phyloP scores from a whole-genome alignment of 2,329 filamentous ascomycete species.

The Apiospora hydei region DNA sequence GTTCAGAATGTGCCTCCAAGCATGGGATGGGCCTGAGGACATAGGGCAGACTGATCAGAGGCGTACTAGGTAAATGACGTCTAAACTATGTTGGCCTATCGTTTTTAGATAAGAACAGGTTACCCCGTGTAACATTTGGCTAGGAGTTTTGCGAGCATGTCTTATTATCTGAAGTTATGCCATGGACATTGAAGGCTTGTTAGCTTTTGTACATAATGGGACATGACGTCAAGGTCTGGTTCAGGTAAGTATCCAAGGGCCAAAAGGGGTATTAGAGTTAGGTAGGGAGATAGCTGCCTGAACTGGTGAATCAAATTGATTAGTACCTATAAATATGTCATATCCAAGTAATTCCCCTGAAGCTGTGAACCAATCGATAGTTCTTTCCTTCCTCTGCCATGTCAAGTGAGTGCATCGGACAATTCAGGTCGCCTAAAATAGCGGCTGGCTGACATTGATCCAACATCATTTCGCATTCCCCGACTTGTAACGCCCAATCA shows the following conservation, averaged over 20 bases:
- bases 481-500: background rate
- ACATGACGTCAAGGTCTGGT: conserved; percentile 1
- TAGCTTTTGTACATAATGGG: background rate
- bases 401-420: background rate
- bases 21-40: background rate
- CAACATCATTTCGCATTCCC: background rate
- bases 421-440: conserved; percentile 4
- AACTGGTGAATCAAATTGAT: background rate
- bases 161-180: background rate
- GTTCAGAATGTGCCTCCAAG: background rate
- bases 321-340: background rate
- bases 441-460: background rate
- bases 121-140: background rate
- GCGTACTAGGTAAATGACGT: background rate
- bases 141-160: too few relatives aligned
- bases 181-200: background rate
- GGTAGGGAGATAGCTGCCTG: too few relatives aligned
- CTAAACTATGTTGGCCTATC: background rate
- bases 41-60: background rate
- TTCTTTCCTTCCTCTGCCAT: background rate
- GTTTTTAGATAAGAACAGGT: background rate
- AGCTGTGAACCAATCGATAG: background rate
- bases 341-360: background rate
- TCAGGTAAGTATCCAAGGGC: background rate
- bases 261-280: background rate